Conservation (phyloP, 2,329 filamentous ascomycete species). For the Pseudomassariella vexata region DNA sequence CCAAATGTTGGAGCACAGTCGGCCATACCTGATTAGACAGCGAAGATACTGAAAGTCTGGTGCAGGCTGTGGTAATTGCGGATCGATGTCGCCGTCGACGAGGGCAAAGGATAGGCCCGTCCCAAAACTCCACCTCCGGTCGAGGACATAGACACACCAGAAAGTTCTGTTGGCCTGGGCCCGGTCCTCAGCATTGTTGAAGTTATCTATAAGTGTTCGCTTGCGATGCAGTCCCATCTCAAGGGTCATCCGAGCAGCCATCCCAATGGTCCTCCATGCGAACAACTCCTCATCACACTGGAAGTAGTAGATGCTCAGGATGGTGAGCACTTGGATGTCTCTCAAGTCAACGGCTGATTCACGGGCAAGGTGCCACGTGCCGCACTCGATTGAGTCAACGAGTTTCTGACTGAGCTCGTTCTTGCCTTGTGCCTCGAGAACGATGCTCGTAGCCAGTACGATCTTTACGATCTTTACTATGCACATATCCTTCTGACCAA, state of each 20-base stretch:
- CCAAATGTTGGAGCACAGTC: conserved; percentile 4
- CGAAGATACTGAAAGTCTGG: conserved; percentile 19
- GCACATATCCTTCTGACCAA: conserved; percentile 4
- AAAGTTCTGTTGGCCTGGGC: conserved; percentile 1
- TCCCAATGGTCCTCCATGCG: conserved; percentile 3
- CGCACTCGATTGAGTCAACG: conserved; percentile 3
- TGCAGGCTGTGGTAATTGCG: conserved; percentile 3
- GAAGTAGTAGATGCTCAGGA: conserved; percentile 5
- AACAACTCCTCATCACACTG: conserved; percentile 5
- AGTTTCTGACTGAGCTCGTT: conserved; percentile 1
- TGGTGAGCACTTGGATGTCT: conserved; percentile 2
- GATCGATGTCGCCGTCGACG: conserved; percentile 3
- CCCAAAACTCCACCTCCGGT: conserved; percentile 4
- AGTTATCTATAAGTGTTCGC: conserved; percentile 24
- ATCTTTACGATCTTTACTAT: conserved; percentile 3
- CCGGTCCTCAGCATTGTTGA: conserved; percentile 13
- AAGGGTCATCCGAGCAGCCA: conserved; percentile 3
- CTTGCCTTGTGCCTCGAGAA: conserved; percentile 3
- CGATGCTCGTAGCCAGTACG: conserved; percentile 3
- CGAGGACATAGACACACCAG: conserved; percentile 6
- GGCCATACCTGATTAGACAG: conserved; percentile 3
- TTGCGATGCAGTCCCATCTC: conserved; percentile 4
- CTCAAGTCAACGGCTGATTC: conserved; percentile 2
- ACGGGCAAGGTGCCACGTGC: conserved; percentile 1
- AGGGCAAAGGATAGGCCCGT: conserved; percentile 5